These are phyloP conservation scores for Melaleuca quinquenervia DNA, from an alignment of 345 rosid species.

Conservation along the genomic window DNA sequence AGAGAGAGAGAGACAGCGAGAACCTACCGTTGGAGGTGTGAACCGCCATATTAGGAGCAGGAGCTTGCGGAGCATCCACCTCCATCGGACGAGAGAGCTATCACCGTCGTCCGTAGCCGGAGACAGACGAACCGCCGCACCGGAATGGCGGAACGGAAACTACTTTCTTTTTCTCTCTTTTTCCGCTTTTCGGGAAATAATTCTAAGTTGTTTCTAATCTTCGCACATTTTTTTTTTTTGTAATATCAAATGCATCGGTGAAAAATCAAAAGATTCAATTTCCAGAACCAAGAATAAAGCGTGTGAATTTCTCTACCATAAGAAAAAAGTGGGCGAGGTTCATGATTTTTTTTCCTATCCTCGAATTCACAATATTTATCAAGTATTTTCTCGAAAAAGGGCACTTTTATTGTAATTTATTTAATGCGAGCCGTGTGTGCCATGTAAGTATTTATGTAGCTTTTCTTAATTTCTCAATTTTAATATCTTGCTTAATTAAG, in stretches of 20 bases:
- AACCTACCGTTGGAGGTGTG: not conserved
- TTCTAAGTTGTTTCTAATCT: not conserved
- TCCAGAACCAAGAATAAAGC: too few species aligned
- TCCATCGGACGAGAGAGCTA: not conserved
- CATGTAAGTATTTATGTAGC: too few species aligned
- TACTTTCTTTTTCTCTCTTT: not conserved
- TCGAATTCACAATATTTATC: too few species aligned
- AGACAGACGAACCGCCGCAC: not conserved
- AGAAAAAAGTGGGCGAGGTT: not conserved
- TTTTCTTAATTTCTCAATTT: not conserved
- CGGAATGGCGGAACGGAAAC: not conserved
- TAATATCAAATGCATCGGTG: too few species aligned
- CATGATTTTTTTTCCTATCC: not conserved
- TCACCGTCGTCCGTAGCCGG: not conserved
- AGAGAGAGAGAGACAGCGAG: not conserved
- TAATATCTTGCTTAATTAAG: too few species aligned
- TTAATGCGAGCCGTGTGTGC: too few species aligned
- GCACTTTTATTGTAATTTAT: too few species aligned
- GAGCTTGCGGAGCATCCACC: not conserved
- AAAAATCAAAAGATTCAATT: too few species aligned
- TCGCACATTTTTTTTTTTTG: not conserved
- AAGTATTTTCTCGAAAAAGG: too few species aligned
- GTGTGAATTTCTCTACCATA: too few species aligned
- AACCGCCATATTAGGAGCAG: not conserved
- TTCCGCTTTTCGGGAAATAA: not conserved